Conservation (phyloP, 2,329 filamentous ascomycete species). For the Trichoderma sp. region DNA sequence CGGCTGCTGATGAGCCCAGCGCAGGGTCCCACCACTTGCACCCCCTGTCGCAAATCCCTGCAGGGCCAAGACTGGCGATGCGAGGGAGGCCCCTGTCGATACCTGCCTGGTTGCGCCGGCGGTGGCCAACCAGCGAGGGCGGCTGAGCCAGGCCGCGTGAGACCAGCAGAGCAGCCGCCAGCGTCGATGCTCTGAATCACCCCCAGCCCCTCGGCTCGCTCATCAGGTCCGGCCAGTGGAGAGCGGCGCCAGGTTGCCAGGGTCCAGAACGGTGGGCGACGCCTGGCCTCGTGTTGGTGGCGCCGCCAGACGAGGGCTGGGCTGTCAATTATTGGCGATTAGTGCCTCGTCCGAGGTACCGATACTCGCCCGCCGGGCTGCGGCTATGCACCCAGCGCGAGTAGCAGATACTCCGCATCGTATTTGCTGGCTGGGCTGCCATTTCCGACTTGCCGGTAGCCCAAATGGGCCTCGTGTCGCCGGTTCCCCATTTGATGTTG, state of each 20-base stretch:
- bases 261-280: conserved; percentile 23
- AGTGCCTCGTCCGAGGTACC: neutral
- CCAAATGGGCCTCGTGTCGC: conserved; percentile 18
- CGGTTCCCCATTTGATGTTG: neutral
- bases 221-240: conserved; percentile 11
- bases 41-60: conserved; percentile 23
- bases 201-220: conserved; percentile 5
- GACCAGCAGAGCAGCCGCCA: conserved; percentile 1
- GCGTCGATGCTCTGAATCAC: neutral
- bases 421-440: conserved; percentile 12
- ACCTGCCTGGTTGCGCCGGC: neutral
- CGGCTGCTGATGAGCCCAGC: neutral
- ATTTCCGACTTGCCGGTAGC: conserved; percentile 19
- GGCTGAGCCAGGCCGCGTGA: neutral
- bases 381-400: neutral
- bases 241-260: neutral
- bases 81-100: conserved; percentile 4
- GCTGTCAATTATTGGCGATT: neutral
- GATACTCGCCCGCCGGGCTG: neutral
- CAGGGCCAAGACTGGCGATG: conserved; percentile 17
- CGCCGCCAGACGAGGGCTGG: neutral
- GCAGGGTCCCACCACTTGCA: conserved; percentile 15
- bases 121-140: conserved; percentile 28
- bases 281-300: conserved; percentile 17
- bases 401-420: conserved; percentile 4